Evolutionary conservation across 2,329 filamentous ascomycete species (phyloP).

Genomic region (Zasmidium cellare): DNA sequence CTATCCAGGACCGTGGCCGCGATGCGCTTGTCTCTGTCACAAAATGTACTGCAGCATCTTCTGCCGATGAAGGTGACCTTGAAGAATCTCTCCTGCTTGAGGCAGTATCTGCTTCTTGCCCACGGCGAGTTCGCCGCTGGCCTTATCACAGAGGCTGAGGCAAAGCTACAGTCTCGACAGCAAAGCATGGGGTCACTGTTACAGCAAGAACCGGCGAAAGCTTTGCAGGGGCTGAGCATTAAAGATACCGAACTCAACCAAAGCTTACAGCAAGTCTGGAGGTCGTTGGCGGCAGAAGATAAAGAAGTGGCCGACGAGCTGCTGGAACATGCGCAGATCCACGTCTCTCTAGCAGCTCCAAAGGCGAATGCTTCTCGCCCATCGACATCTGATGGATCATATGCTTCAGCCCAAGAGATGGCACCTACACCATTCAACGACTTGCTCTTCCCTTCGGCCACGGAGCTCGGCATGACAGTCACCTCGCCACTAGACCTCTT

Average conservation of each 20-base stretch:
- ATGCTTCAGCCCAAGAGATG: constrained; percentile 40
- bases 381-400: constrained; percentile 40
- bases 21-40: constrained; percentile 79
- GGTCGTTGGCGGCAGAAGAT: constrained; percentile 72
- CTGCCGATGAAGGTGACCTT: constrained; percentile 75
- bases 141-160: constrained; percentile 81
- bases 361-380: constrained; percentile 43
- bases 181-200: constrained; percentile 54
- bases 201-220: constrained; percentile 53
- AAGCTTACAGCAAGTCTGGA: constrained; percentile 76
- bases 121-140: constrained; percentile 90
- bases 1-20: constrained; percentile 72
- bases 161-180: constrained; percentile 73
- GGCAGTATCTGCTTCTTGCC: constrained; percentile 84
- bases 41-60: constrained; percentile 78
- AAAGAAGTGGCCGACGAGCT: constrained; percentile 74
- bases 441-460: constrained; percentile 76
- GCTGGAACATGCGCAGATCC: constrained; percentile 76
- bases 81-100: constrained; percentile 73
- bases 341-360: constrained; percentile 67
- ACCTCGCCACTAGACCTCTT: constrained; percentile 84
- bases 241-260: constrained; percentile 86
- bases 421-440: constrained; percentile 67
- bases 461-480: constrained; percentile 69
- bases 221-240: constrained; percentile 64